These are phyloP conservation scores for Hericium alpestre DNA, from an alignment of 768 basidiomycete genomes.

Conservation along the genomic window DNA sequence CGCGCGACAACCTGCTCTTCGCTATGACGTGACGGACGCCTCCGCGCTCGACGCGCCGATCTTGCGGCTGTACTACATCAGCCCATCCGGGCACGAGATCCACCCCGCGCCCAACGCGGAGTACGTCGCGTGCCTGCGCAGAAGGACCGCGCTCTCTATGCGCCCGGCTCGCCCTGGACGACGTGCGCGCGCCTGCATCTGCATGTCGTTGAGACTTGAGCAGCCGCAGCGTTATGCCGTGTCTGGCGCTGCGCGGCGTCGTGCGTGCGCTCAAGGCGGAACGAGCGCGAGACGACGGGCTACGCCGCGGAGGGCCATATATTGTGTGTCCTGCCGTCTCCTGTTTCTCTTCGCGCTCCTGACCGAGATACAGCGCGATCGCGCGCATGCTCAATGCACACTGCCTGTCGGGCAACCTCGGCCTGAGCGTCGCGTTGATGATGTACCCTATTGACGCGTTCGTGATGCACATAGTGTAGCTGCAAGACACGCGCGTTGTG, in stretches of 20 bases:
- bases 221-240: too few relatives aligned
- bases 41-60: constrained; percentile 55
- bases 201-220: too few relatives aligned
- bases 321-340: too few relatives aligned
- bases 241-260: constrained; percentile 18
- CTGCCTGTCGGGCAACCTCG: constrained; percentile 39
- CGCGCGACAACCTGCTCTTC: constrained; percentile 57
- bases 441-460: constrained; percentile 71
- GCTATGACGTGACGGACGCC: constrained; percentile 32
- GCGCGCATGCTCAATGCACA: constrained; percentile 51
- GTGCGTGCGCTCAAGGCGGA: constrained; percentile 70
- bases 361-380: too few relatives aligned
- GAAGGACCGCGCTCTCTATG: constrained; percentile 64
- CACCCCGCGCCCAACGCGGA: constrained; percentile 81
- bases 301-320: too few relatives aligned
- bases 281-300: constrained; percentile 36
- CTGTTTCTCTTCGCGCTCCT: too few relatives aligned
- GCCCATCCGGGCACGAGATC: constrained; percentile 86
- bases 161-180: constrained; percentile 82
- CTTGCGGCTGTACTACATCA: constrained; percentile 73
- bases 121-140: constrained; percentile 51
- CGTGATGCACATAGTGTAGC: constrained; percentile 75
- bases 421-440: constrained; percentile 48
- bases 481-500: constrained; percentile 48
- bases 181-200: too few relatives aligned